phyloP scores from a whole-genome alignment of 208 protist genomes.

The Acanthamoeba polyphaga region DNA sequence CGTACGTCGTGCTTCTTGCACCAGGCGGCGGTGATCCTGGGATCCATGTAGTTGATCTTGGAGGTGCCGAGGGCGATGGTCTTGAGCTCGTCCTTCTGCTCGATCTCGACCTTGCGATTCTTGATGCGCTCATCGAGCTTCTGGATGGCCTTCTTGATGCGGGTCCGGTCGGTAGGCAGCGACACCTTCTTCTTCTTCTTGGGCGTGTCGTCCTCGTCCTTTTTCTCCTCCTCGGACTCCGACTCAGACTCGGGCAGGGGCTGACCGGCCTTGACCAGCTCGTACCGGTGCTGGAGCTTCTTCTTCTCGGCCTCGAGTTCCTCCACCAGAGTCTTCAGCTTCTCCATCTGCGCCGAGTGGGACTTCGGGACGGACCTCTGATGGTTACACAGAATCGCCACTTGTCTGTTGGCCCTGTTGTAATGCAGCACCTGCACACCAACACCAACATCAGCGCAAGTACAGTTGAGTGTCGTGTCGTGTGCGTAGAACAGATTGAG shows the following conservation, averaged over 20 bases:
- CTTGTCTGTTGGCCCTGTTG: conserved; percentile 98
- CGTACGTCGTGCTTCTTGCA: conserved; percentile 88
- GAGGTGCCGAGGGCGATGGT: conserved; percentile 96
- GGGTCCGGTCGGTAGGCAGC: conserved; percentile 69
- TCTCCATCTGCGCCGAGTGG: conserved; percentile 91
- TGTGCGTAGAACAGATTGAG: not conserved
- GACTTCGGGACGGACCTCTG: conserved; percentile 96
- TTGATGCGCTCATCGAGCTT: conserved; percentile 74
- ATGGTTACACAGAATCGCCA: conserved; percentile 99
- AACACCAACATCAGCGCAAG: conserved; percentile 13
- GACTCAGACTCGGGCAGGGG: conserved; percentile 52
- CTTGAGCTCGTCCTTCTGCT: conserved; percentile 89
- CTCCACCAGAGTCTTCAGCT: conserved; percentile 92
- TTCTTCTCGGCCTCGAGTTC: conserved; percentile 79
- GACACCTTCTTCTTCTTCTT: conserved; percentile 82
- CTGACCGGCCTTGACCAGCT: conserved; percentile 81
- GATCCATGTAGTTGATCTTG: conserved; percentile 99
- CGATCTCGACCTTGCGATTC: conserved; percentile 74
- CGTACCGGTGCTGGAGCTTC: conserved; percentile 74
- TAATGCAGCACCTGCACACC: conserved; percentile 92
- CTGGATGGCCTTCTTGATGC: conserved; percentile 76
- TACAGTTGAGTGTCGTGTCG: not conserved
- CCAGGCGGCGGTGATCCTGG: conserved; percentile 98
- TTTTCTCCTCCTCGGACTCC: conserved; percentile 79
- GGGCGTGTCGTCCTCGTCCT: conserved; percentile 50